Conservation (phyloP, 169 alveolate genomes). For the Plasmodium cynomolgi region DNA sequence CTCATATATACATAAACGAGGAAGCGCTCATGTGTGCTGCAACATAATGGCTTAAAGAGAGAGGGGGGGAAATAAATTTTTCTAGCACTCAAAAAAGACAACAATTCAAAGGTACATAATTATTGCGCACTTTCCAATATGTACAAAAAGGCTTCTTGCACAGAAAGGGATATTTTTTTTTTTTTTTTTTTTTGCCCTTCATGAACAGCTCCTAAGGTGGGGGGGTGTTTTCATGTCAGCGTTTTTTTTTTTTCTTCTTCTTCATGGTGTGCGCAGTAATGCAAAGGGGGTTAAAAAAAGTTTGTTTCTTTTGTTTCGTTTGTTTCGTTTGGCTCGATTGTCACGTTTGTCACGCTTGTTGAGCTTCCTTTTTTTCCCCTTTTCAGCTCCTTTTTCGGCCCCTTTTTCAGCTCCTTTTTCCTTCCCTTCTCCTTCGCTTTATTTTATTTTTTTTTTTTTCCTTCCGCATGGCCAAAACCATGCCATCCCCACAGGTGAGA, state of each 20-base stretch:
- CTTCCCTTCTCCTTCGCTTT: not conserved
- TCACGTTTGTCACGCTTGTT: too few relatives aligned
- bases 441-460: not conserved
- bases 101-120: not conserved
- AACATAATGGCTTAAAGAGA: not conserved
- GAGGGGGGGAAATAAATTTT: not conserved
- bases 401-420: not conserved
- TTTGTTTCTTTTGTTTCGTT: not conserved
- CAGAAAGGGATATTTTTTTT: not conserved
- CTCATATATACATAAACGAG: not conserved
- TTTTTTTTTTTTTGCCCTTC: not conserved
- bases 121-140: not conserved
- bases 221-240: not conserved
- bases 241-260: not conserved
- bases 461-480: not conserved
- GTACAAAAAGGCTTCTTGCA: not conserved
- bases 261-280: not conserved
- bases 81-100: not conserved
- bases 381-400: not conserved
- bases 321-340: too few relatives aligned
- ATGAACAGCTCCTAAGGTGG: not conserved
- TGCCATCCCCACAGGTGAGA: not conserved
- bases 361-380: too few relatives aligned
- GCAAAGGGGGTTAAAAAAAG: not conserved
- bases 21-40: not conserved